Evolutionary conservation across 2,329 filamentous ascomycete genomes (phyloP).

Genomic region (Clonostachys rosea): DNA sequence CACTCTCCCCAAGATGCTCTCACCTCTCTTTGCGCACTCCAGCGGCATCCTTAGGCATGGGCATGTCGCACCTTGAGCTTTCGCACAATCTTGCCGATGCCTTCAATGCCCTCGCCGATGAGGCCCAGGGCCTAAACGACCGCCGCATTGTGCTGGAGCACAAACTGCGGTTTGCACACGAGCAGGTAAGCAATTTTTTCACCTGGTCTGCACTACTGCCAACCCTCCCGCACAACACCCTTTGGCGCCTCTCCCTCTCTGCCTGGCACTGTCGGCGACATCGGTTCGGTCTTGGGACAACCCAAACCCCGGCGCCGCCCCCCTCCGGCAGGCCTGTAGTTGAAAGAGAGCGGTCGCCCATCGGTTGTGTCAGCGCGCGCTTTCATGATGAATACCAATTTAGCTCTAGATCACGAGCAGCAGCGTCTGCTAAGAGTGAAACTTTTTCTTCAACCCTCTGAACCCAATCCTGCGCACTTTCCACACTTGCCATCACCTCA

Average conservation of each 20-base stretch:
- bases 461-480: conserved; percentile 15
- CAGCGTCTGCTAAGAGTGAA: conserved; percentile 53
- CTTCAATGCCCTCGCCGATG: conserved; percentile 60
- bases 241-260: too few relatives aligned
- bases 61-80: conserved; percentile 31
- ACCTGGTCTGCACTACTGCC: too few relatives aligned
- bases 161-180: conserved; percentile 62
- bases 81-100: conserved; percentile 58
- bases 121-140: conserved; percentile 59
- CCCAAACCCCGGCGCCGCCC: too few relatives aligned
- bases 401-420: conserved; percentile 86
- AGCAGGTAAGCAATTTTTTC: conserved; percentile 49
- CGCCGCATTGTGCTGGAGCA: conserved; percentile 62
- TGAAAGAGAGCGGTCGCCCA: too few relatives aligned
- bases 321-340: too few relatives aligned
- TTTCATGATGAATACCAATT: conserved; percentile 36
- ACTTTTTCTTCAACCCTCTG: conserved; percentile 22
- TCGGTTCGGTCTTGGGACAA: background rate
- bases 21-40: too few relatives aligned
- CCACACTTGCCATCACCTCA: conserved; percentile 27
- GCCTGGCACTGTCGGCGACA: background rate
- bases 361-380: too few relatives aligned
- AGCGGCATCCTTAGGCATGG: conserved; percentile 9
- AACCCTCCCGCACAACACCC: too few relatives aligned
- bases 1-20: too few relatives aligned